These are phyloP conservation scores for Coprinopsis strossmayeri DNA, from an alignment of 768 basidiomycete species.

Conservation along the genomic window DNA sequence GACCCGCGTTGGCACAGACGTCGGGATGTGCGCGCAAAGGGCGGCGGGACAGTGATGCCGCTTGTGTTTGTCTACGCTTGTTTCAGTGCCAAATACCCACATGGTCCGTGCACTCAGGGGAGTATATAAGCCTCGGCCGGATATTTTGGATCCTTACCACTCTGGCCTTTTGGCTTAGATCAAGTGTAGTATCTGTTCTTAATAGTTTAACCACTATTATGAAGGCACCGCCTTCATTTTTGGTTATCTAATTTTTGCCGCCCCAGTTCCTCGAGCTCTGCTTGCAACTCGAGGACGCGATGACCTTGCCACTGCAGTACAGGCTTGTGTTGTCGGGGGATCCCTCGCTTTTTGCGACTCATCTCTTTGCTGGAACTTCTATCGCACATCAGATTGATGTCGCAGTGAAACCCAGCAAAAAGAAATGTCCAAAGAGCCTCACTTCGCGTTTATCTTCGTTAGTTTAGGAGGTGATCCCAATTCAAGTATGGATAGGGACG, in stretches of 20 bases:
- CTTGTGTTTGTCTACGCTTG: no score
- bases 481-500: no score
- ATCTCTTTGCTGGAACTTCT: conserved; percentile 23
- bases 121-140: conserved; percentile 20
- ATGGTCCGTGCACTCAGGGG: conserved; percentile 15
- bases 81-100: neutral
- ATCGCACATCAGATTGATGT: conserved; percentile 17
- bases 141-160: conserved; percentile 48
- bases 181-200: conserved; percentile 98
- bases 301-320: conserved; percentile 53
- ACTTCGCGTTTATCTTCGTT: no score
- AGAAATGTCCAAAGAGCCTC: conserved; percentile 8
- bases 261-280: conserved; percentile 49
- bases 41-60: no score
- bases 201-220: conserved; percentile 71
- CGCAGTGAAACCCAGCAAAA: conserved; percentile 20
- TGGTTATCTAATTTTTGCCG: conserved; percentile 54
- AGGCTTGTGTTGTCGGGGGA: conserved; percentile 64
- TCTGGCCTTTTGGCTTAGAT: conserved; percentile 97
- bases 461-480: no score
- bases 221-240: conserved; percentile 45
- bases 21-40: no score
- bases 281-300: conserved; percentile 49
- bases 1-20: no score
- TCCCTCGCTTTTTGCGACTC: conserved; percentile 20